Base-by-base conservation (phyloP, 768 basidiomycete species). In the Boletus eberwhitei region DNA sequence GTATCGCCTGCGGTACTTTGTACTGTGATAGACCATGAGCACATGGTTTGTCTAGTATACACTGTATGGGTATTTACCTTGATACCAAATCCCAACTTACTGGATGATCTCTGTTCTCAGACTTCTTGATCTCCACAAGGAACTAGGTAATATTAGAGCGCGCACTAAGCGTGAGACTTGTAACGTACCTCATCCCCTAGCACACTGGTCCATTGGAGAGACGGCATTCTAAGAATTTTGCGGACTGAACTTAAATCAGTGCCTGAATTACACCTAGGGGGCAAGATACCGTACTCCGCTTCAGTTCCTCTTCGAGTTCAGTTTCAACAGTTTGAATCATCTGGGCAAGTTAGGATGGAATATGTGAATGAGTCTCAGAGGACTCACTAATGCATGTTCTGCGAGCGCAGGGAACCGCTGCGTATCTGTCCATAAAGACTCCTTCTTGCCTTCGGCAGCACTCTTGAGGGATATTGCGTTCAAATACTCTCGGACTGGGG, bases 301-400 rank as follows among this genome's bases (percentile, higher is more conserved):
- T 85, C 32, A 98, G 73, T 67, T 96, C 87, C 35, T 88, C 83
- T 6, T 77, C 69, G 3, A 98, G 77, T 49, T 93, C 89, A 7
- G 77, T 75, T 63, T 91, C 88, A 32, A 87, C 78, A 1, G 81
- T 75, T 65, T 77, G 75, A 16, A 95, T 79, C 41, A 80, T 78
- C 93, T 94, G 50, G 36, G 34, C 42, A 50, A 36, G 40, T 62
- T 31, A 38, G 45, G 32, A 44, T 45, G 7, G 14, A 38, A 37
- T 9, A 34, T 14, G 31, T 8, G 34, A 35, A 39, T 16, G 26
- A 24, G 21, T 47, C 35, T 8, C 37, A 12, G 57, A 22, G n/a
- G 17, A 67, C 82, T 35, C 57, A 92, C 93, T 67, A 84, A 70
- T 31, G 77, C 79, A 46, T 81, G 74, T 52, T 87, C 81, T 34